Percentiles rank a stretch among this genome's conserved stretches.
phyloP scores from a whole-genome alignment of 1,139 yeast genomes.

The Spencermartinsiella ligniputridi region DNA sequence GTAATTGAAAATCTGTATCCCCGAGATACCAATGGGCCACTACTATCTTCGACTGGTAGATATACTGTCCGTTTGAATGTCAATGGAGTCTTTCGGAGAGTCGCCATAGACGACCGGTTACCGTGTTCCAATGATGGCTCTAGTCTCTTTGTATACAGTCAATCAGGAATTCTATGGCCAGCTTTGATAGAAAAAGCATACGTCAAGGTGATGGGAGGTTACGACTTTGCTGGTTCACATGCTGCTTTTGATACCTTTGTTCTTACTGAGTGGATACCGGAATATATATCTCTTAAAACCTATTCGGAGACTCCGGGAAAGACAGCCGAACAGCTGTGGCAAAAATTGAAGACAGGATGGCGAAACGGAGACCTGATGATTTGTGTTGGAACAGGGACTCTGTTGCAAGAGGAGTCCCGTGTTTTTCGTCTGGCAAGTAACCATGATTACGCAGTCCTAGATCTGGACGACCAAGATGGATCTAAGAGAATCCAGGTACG shows the following conservation, averaged over 20 bases:
- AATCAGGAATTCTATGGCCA: conserved; percentile 47
- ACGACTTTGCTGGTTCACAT: conserved; percentile 70
- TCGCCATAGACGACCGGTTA: conserved; percentile 47
- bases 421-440: conserved; percentile 45
- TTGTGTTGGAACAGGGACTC: conserved; percentile 66
- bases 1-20: conserved; percentile 24
- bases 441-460: conserved; percentile 66
- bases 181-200: conserved; percentile 75
- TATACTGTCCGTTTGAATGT: conserved; percentile 45
- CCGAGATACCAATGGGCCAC: conserved; percentile 19
- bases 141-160: conserved; percentile 11
- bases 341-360: conserved; percentile 32
- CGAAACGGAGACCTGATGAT: conserved; percentile 40
- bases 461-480: conserved; percentile 28
- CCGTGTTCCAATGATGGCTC: conserved; percentile 25
- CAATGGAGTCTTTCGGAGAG: conserved; percentile 57
- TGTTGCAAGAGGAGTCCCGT: conserved; percentile 39
- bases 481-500: conserved; percentile 35
- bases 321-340: conserved; percentile 35
- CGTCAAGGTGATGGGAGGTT: conserved; percentile 60
- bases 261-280: conserved; percentile 73
- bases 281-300: conserved; percentile 42
- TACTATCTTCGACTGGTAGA: conserved; percentile 27
- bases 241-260: conserved; percentile 69
- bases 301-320: conserved; percentile 21